phyloP scores from a whole-genome alignment of 1,139 yeast species.

The Chernovozyma sophiae-reginae region DNA sequence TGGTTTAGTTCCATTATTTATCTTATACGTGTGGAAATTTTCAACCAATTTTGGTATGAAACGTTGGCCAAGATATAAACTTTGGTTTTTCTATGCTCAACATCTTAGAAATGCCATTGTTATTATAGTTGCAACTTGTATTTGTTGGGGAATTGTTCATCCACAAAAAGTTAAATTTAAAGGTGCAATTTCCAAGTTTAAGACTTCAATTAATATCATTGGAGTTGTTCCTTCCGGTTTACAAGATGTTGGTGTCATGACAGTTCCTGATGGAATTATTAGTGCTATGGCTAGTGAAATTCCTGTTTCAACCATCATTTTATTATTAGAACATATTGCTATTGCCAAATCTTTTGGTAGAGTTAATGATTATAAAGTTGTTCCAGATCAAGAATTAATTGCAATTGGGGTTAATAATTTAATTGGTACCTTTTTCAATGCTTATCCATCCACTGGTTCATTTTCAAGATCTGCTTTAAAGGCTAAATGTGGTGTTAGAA shows the following conservation, averaged over 20 bases:
- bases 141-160: constrained; percentile 56
- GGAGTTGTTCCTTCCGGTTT: constrained; percentile 84
- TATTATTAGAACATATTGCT: constrained; percentile 88
- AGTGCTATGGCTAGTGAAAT: constrained; percentile 66
- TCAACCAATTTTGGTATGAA: constrained; percentile 55
- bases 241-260: constrained; percentile 69
- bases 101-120: constrained; percentile 81
- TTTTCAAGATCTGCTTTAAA: constrained; percentile 92
- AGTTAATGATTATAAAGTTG: constrained; percentile 82
- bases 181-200: constrained; percentile 18
- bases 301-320: constrained; percentile 79
- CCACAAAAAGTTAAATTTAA: constrained; percentile 23
- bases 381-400: constrained; percentile 89
- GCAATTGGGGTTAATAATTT: constrained; percentile 92
- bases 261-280: constrained; percentile 58
- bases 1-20: constrained; percentile 69
- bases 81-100: constrained; percentile 61
- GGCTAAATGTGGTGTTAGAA: constrained; percentile 92
- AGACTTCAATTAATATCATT: constrained; percentile 55
- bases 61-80: constrained; percentile 58
- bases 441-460: constrained; percentile 96
- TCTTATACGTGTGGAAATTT: constrained; percentile 65
- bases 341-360: constrained; percentile 92
- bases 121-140: constrained; percentile 71
- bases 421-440: constrained; percentile 86